Evolutionary conservation across 139 green algal species (phyloP).

Genomic region (Chloropicon primus): DNA sequence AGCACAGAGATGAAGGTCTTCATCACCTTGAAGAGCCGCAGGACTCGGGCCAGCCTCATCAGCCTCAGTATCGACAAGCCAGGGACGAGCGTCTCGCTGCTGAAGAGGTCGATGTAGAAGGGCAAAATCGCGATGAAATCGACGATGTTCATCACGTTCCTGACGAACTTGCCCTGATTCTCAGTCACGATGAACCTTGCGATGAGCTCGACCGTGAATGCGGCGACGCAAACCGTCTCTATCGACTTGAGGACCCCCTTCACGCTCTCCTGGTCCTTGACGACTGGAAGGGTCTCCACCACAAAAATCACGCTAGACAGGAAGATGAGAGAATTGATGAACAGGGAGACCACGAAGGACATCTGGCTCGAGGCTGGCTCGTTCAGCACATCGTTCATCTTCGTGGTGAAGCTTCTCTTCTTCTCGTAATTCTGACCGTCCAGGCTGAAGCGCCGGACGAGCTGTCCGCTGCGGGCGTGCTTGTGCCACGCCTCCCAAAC

Average conservation of each 20-base stretch:
- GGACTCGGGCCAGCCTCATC: constrained; percentile 16
- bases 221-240: constrained; percentile 12
- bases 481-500: background rate
- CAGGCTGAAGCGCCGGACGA: background rate
- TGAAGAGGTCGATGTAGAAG: constrained; percentile 17
- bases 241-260: background rate
- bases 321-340: constrained; percentile 13
- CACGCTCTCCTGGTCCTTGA: background rate
- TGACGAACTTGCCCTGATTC: constrained; percentile 1
- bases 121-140: constrained; percentile 17
- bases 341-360: background rate
- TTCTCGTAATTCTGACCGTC: background rate
- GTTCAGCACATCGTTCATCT: background rate
- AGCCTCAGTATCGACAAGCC: constrained; percentile 9
- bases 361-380: constrained; percentile 3
- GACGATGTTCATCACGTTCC: constrained; percentile 12
- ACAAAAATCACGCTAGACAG: constrained; percentile 12
- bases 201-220: constrained; percentile 18
- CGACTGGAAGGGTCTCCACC: constrained; percentile 8
- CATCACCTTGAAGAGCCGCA: constrained; percentile 16
- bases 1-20: background rate
- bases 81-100: background rate
- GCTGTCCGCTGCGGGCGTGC: background rate
- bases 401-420: background rate
- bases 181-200: background rate